A percentile compares a stretch with the other conserved stretches of the same genome.
Conservation (phyloP, 2,329 filamentous ascomycete species). For the Simplicillium aogashimaense region DNA sequence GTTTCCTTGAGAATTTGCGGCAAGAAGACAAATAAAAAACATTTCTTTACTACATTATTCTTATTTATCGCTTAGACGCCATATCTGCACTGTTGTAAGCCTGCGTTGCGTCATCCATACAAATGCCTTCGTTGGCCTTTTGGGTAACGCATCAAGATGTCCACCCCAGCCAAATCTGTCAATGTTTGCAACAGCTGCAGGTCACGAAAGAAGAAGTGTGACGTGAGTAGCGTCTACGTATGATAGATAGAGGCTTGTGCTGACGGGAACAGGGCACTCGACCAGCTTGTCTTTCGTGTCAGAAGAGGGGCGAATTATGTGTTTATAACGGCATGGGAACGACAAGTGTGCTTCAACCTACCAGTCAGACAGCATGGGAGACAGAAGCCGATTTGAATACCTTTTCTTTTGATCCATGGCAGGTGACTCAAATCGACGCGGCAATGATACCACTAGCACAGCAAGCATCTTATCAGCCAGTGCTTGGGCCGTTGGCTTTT, state of each 20-base stretch:
- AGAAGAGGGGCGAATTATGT: conserved; percentile 12
- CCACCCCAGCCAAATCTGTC: conserved; percentile 12
- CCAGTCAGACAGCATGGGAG: too few relatives aligned
- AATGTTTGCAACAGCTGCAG: conserved; percentile 15
- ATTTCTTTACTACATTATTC: too few relatives aligned
- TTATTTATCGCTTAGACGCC: too few relatives aligned
- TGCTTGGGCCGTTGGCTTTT: too few relatives aligned
- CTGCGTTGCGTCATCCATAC: too few relatives aligned
- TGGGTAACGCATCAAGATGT: conserved; percentile 10
- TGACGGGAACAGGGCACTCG: conserved; percentile 8
- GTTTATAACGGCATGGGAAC: conserved; percentile 5
- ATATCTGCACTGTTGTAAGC: too few relatives aligned
- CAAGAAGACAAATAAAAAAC: too few relatives aligned
- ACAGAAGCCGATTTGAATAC: too few relatives aligned
- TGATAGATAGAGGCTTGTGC: not conserved
- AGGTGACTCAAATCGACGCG: not conserved
- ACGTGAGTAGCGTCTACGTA: conserved; percentile 6
- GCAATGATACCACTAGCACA: conserved; percentile 5
- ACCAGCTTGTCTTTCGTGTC: conserved; percentile 10
- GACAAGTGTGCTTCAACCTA: too few relatives aligned
- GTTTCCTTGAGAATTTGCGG: too few relatives aligned
- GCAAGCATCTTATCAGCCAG: too few relatives aligned
- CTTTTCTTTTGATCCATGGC: not conserved
- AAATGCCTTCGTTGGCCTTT: too few relatives aligned
- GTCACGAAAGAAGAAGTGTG: conserved; percentile 15